Evolutionary conservation across 148 eudicot genomes (phyloP).

Genomic region (Rhododendron vialii): DNA sequence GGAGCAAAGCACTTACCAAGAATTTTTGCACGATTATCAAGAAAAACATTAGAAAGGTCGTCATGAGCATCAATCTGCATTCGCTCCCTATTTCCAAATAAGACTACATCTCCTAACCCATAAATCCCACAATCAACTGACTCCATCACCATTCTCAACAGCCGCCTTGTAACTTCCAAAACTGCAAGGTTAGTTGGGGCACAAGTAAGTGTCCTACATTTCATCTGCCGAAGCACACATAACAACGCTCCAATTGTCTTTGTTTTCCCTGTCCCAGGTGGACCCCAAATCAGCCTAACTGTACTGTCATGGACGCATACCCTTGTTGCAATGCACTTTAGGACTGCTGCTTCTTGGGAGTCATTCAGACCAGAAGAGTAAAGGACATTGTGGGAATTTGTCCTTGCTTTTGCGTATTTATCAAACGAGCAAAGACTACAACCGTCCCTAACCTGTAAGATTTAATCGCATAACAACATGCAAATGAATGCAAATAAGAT

Average conservation of each 20-base stretch:
- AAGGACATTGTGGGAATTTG: slow-evolving; percentile 6
- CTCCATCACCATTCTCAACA: slow-evolving; percentile 11
- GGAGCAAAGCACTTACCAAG: slow-evolving; percentile 42
- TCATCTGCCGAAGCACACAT: slow-evolving; percentile 16
- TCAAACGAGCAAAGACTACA: background rate
- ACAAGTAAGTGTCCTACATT: slow-evolving; percentile 39
- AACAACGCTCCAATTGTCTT: slow-evolving; percentile 39
- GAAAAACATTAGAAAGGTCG: slow-evolving; percentile 38
- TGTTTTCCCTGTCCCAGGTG: slow-evolving; percentile 65
- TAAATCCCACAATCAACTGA: slow-evolving; percentile 20
- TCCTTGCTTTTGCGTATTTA: background rate
- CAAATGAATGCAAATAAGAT: background rate
- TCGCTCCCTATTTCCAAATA: slow-evolving; percentile 53
- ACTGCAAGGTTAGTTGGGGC: slow-evolving; percentile 57
- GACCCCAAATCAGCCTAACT: slow-evolving; percentile 61
- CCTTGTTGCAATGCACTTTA: slow-evolving; percentile 30
- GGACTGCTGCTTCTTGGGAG: slow-evolving; percentile 40
- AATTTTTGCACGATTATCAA: slow-evolving; percentile 32
- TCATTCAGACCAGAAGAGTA: slow-evolving; percentile 26
- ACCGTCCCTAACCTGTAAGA: background rate
- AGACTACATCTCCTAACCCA: slow-evolving; percentile 52
- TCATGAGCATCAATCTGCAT: slow-evolving; percentile 49
- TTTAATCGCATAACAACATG: background rate
- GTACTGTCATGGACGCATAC: slow-evolving; percentile 26
- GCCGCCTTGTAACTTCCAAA: slow-evolving; percentile 25